Percentiles rank a stretch among this genome's conserved stretches.
phyloP scores from a whole-genome alignment of 1,284 basidiomycete species.

The Boletellus deceptivus region DNA sequence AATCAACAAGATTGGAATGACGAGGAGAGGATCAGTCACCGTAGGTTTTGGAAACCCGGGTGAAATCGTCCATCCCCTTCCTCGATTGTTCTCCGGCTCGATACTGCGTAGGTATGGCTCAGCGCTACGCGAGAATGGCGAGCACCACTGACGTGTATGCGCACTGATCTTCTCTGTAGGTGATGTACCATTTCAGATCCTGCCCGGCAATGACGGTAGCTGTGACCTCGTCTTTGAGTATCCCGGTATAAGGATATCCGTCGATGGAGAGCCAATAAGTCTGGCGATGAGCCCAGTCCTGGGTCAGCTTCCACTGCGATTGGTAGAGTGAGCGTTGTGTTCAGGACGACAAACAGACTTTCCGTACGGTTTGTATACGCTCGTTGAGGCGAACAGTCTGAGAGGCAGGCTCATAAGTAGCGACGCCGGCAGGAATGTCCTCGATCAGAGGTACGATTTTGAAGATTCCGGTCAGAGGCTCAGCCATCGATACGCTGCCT shows the following conservation, averaged over 20 bases:
- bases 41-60: too few species aligned
- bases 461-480: not conserved
- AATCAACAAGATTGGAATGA: too few species aligned
- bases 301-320: not conserved
- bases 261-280: not conserved
- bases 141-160: not conserved
- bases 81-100: not conserved
- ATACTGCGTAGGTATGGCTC: not conserved
- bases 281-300: not conserved
- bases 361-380: not conserved
- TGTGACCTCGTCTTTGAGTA: not conserved
- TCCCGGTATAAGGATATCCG: not conserved
- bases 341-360: not conserved
- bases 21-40: not conserved
- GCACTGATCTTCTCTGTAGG: not conserved
- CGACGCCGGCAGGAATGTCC: not conserved
- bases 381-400: not conserved
- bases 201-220: not conserved
- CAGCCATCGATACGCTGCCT: not conserved
- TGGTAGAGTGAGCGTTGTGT: not conserved
- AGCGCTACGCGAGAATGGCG: not conserved
- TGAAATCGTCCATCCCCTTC: not conserved
- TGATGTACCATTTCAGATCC: not conserved
- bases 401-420: not conserved
- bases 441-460: not conserved